Percentiles rank a stretch among this genome's conserved stretches.
phyloP scores from a whole-genome alignment of 2,329 filamentous ascomycete genomes.

The Eutypella sp. region DNA sequence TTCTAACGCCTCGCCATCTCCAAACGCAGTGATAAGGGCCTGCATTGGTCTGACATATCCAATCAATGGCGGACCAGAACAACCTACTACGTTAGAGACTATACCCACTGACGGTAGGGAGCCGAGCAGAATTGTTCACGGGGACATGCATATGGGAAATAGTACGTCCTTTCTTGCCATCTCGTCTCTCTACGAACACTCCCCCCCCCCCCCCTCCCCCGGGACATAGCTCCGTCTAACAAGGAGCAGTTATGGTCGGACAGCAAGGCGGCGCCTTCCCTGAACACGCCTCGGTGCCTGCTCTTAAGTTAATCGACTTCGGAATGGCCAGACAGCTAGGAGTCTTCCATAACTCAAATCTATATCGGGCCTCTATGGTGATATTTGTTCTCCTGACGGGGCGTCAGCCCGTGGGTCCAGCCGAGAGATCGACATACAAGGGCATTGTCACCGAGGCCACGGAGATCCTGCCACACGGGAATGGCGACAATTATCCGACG shows the following conservation, averaged over 20 bases:
- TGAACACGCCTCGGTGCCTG: slow-evolving; percentile 6
- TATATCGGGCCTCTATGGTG: slow-evolving; percentile 4
- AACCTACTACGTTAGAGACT: slow-evolving; percentile 5
- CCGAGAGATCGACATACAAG: neutral
- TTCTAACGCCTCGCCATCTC: neutral
- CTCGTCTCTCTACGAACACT: neutral
- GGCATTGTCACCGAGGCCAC: slow-evolving; percentile 5
- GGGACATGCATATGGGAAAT: slow-evolving; percentile 5
- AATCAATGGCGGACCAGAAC: neutral
- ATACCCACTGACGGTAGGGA: slow-evolving; percentile 4
- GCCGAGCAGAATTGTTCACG: slow-evolving; percentile 6
- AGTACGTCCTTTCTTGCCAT: neutral
- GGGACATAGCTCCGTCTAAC: neutral
- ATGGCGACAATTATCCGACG: slow-evolving; percentile 3
- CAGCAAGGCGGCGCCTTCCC: neutral
- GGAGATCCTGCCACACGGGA: slow-evolving; percentile 7
- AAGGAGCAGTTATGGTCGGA: slow-evolving; percentile 7
- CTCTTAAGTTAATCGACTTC: slow-evolving; percentile 11
- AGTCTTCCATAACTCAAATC: slow-evolving; percentile 2
- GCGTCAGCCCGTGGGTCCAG: neutral
- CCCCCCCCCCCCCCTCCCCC: neutral
- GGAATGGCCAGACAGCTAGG: slow-evolving; percentile 2
- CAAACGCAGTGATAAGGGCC: slow-evolving; percentile 7
- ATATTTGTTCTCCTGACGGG: neutral
- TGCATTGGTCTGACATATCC: slow-evolving; percentile 8